phyloP scores from a whole-genome alignment of 2,329 filamentous ascomycete genomes.

The Coniella vitis region DNA sequence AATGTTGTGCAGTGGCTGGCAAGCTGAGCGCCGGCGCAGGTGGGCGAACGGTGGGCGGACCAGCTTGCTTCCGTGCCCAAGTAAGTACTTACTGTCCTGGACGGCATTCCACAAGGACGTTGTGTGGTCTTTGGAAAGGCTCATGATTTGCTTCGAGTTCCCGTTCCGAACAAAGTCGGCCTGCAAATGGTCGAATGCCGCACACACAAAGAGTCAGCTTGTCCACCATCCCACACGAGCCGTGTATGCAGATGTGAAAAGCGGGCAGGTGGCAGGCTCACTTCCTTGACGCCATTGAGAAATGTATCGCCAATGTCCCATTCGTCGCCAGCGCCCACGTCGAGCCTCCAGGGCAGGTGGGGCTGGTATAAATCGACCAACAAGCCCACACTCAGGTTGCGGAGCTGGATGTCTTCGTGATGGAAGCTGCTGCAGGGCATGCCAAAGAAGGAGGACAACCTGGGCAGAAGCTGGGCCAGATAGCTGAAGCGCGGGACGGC shows the following conservation, averaged over 20 bases:
- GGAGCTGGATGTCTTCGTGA: constrained; percentile 46
- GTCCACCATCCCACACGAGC: neutral
- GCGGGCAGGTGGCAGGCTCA: constrained; percentile 26
- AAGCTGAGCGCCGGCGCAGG: neutral
- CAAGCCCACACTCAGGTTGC: constrained; percentile 47
- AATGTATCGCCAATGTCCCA: constrained; percentile 59
- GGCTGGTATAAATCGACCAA: constrained; percentile 53
- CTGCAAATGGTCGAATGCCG: constrained; percentile 24
- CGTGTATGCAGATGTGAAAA: too few relatives aligned
- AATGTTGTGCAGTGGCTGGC: neutral
- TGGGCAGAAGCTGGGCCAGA: constrained; percentile 49
- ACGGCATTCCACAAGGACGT: constrained; percentile 77
- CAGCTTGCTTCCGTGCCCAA: neutral
- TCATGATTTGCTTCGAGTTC: constrained; percentile 85
- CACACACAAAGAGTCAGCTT: neutral
- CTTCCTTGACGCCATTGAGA: constrained; percentile 58
- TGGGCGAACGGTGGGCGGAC: neutral
- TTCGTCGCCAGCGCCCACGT: constrained; percentile 45
- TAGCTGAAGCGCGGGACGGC: constrained; percentile 53
- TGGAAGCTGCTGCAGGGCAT: constrained; percentile 52
- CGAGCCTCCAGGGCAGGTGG: constrained; percentile 46
- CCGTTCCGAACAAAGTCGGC: constrained; percentile 86
- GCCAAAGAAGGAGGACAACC: constrained; percentile 46
- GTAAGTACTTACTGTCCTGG: constrained; percentile 53
- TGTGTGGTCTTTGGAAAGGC: constrained; percentile 75